Percentiles rank a stretch among this genome's conserved stretches.
These are phyloP conservation scores for Globisporangium recalcitrans DNA, from an alignment of 352 stramenopile species.

Conservation along the genomic window DNA sequence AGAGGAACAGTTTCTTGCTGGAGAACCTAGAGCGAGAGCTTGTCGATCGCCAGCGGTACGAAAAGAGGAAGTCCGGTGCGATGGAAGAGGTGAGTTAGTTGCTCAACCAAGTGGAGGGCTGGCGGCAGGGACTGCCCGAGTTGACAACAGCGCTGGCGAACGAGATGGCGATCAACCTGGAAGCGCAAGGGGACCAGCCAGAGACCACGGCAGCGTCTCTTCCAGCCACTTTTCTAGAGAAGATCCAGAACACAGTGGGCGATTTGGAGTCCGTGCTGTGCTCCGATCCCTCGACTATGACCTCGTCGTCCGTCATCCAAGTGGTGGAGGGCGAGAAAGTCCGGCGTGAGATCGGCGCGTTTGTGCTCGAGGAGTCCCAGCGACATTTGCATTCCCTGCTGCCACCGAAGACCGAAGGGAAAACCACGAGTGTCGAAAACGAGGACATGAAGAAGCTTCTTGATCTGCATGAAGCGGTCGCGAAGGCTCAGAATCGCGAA, in stretches of 20 bases:
- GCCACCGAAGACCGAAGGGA: background rate
- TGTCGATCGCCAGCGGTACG: constrained; percentile 15
- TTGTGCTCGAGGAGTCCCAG: constrained; percentile 40
- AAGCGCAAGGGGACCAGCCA: constrained; percentile 10
- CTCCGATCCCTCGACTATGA: constrained; percentile 40
- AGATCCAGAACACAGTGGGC: constrained; percentile 24
- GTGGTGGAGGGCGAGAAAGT: constrained; percentile 42
- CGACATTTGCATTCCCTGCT: constrained; percentile 22
- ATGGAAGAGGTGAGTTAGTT: constrained; percentile 15
- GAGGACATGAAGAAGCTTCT: constrained; percentile 26
- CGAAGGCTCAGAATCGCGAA: constrained; percentile 49
- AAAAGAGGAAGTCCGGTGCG: constrained; percentile 13
- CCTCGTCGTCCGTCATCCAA: constrained; percentile 45
- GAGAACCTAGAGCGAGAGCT: constrained; percentile 43
- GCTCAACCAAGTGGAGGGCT: constrained; percentile 37
- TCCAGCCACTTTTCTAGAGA: constrained; percentile 24
- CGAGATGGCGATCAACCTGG: constrained; percentile 25
- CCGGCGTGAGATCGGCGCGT: constrained; percentile 45
- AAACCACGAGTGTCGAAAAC: background rate
- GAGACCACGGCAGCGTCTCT: constrained; percentile 16
- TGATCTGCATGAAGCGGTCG: constrained; percentile 31
- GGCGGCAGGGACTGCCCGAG: constrained; percentile 25
- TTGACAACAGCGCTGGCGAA: constrained; percentile 28
- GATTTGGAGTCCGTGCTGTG: constrained; percentile 36
- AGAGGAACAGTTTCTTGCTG: constrained; percentile 31